Evolutionary conservation across 192 early-diverging fungal genomes (phyloP).

Genomic region (Rhizoclosmatium sp.): DNA sequence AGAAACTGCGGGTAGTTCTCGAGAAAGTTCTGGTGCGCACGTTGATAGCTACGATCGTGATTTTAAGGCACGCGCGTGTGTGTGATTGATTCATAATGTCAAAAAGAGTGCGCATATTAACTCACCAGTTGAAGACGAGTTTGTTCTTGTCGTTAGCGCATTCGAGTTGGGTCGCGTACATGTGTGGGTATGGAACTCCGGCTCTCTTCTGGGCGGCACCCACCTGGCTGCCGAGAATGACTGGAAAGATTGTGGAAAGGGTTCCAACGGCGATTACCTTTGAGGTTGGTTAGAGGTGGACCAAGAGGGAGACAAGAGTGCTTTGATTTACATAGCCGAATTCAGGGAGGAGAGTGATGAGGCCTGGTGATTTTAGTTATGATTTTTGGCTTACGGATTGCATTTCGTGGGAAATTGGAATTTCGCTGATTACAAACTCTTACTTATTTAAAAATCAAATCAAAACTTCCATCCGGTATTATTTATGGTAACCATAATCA

Average conservation of each 20-base stretch:
- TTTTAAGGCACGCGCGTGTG: too few species aligned
- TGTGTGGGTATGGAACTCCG: constrained; percentile 69
- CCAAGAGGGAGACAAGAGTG: neutral
- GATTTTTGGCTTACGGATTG: neutral
- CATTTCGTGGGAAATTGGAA: too few species aligned
- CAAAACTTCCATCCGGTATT: too few species aligned
- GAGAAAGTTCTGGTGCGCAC: constrained; percentile 71
- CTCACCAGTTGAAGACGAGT: constrained; percentile 73
- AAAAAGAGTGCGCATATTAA: neutral
- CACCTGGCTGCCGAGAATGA: constrained; percentile 57
- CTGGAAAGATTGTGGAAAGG: neutral
- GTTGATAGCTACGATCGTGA: constrained; percentile 33
- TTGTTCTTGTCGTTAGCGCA: constrained; percentile 67
- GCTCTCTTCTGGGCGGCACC: constrained; percentile 67
- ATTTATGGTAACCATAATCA: too few species aligned
- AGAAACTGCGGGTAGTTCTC: constrained; percentile 67
- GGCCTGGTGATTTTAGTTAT: neutral
- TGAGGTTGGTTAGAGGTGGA: neutral
- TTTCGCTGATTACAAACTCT: too few species aligned
- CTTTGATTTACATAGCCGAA: neutral
- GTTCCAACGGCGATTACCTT: constrained; percentile 11
- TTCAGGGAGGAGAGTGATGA: neutral
- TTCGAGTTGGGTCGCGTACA: constrained; percentile 20
- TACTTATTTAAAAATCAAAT: neutral
- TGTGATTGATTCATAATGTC: neutral